Percentiles rank a stretch among this genome's conserved stretches.
Conservation (phyloP, 2,329 filamentous ascomycete species). For the Coleophoma cylindrospora region DNA sequence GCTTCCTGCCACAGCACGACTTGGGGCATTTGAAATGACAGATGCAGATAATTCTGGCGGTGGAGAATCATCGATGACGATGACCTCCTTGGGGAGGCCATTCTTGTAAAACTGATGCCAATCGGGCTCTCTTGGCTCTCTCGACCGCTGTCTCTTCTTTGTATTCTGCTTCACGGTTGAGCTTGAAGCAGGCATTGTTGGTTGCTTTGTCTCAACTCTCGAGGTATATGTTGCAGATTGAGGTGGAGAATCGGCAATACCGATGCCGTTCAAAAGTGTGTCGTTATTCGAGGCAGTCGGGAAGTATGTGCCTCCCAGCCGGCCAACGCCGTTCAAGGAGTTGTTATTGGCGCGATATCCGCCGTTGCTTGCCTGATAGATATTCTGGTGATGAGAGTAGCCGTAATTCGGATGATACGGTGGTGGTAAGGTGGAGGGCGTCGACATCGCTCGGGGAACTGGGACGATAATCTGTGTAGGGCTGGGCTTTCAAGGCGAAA, state of each 20-base stretch:
- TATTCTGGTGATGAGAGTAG: constrained; percentile 49
- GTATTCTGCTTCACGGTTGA: constrained; percentile 23
- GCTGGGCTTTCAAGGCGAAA: background rate
- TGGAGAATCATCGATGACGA: constrained; percentile 72
- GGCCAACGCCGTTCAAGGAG: constrained; percentile 25
- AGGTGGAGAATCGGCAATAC: constrained; percentile 17
- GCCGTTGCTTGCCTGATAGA: constrained; percentile 46
- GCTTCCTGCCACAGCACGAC: constrained; percentile 19
- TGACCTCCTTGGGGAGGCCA: constrained; percentile 77
- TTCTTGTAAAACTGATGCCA: constrained; percentile 82
- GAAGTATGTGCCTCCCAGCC: constrained; percentile 23
- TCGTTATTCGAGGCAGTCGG: constrained; percentile 25
- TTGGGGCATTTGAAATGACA: constrained; percentile 32
- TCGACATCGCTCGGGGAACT: constrained; percentile 57
- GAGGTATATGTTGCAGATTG: constrained; percentile 14
- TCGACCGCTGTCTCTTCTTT: constrained; percentile 31
- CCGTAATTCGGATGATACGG: constrained; percentile 57
- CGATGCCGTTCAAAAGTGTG: constrained; percentile 17
- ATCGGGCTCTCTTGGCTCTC: constrained; percentile 55
- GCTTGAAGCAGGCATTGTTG: constrained; percentile 29
- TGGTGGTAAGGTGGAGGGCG: constrained; percentile 68
- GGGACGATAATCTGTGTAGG: background rate
- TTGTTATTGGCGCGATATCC: constrained; percentile 43
- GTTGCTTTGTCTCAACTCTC: constrained; percentile 22
- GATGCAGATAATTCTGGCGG: constrained; percentile 31